Percentiles rank a stretch among this genome's conserved stretches.
These are phyloP conservation scores for Eimeria maxima DNA, from an alignment of 169 alveolate species.

Conservation along the genomic window DNA sequence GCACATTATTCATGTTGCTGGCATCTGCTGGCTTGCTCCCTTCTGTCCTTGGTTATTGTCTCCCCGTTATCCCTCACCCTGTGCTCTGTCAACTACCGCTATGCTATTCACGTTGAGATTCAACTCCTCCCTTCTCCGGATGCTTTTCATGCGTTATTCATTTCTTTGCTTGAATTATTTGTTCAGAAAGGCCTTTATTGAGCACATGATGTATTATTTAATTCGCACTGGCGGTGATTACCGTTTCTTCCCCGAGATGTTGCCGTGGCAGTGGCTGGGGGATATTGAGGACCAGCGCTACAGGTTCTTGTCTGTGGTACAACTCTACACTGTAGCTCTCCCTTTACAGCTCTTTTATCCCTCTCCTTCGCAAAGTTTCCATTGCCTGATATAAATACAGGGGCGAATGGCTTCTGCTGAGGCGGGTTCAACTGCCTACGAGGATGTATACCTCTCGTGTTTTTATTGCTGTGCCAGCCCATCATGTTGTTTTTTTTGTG, in stretches of 20 bases:
- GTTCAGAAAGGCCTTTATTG: conserved; percentile 86
- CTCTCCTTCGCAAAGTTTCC: neutral
- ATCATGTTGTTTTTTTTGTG: neutral
- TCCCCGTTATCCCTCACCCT: no score
- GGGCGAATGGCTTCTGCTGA: no score
- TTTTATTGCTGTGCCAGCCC: no score
- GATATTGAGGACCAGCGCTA: conserved; percentile 91
- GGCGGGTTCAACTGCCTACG: no score
- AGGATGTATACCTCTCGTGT: no score
- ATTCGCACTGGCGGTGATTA: conserved; percentile 91
- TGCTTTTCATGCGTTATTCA: no score
- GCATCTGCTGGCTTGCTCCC: neutral
- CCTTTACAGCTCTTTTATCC: neutral
- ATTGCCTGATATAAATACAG: no score
- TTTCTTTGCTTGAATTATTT: no score
- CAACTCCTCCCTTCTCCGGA: no score
- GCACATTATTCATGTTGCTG: neutral
- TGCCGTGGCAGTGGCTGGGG: conserved; percentile 92
- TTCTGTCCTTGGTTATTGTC: no score
- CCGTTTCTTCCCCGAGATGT: conserved; percentile 92
- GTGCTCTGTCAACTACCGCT: no score
- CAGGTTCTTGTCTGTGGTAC: conserved; percentile 87
- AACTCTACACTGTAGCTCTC: neutral
- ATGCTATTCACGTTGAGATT: no score
- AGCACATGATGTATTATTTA: conserved; percentile 92